Evolutionary conservation across 805 yeast species (phyloP).

Genomic region (Nakazawaea pomicola): DNA sequence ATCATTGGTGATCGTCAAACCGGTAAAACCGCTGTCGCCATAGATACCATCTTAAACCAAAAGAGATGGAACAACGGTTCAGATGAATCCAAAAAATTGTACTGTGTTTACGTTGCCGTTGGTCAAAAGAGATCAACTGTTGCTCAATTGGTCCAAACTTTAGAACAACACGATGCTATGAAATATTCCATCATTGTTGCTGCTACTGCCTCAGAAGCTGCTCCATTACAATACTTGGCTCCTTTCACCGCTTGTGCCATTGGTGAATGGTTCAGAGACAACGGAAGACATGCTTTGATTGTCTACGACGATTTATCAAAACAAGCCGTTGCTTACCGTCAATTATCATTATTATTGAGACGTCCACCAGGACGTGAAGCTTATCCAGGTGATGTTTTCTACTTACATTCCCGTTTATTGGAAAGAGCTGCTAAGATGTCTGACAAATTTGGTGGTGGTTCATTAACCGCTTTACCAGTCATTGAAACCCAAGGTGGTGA

Average conservation of each 20-base stretch:
- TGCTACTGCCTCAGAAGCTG: conserved; percentile 99
- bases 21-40: conserved; percentile 99
- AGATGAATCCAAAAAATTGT: conserved; percentile 96
- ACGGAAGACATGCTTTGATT: conserved; percentile 95
- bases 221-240: conserved; percentile 99
- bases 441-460: conserved; percentile 85
- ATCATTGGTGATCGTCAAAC: conserved; percentile 99
- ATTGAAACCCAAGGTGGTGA: conserved; percentile 99
- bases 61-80: conserved; percentile 96
- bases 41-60: conserved; percentile 97
- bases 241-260: conserved; percentile 99
- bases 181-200: conserved; percentile 98
- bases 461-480: conserved; percentile 92
- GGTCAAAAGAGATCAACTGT: conserved; percentile 99
- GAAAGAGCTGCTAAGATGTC: conserved; percentile 98
- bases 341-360: conserved; percentile 94
- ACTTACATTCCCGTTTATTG: conserved; percentile 89
- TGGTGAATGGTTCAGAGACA: conserved; percentile 99
- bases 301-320: conserved; percentile 97
- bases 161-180: conserved; percentile 97
- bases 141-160: conserved; percentile 98
- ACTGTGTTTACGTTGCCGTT: conserved; percentile 99
- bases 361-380: conserved; percentile 98
- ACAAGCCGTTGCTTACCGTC: conserved; percentile 99
- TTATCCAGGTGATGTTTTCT: conserved; percentile 95